phyloP scores from a whole-genome alignment of 306 rosid genomes.

The Cucurbita ficifolia region DNA sequence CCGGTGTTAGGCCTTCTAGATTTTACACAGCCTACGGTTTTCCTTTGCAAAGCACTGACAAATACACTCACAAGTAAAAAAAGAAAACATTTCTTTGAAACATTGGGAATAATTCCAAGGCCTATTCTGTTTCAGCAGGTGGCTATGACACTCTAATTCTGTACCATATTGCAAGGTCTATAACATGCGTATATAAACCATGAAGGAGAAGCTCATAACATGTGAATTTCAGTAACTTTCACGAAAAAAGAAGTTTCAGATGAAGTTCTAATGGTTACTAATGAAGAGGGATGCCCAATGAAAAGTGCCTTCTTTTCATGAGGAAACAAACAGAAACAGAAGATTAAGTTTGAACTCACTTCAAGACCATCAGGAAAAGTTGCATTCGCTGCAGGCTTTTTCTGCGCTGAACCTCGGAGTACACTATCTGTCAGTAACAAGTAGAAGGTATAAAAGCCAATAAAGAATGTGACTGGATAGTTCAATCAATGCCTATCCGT shows the following conservation, averaged over 20 bases:
- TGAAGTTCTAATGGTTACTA: background rate
- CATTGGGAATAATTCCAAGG: background rate
- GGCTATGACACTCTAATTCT: background rate
- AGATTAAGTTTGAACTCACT: conserved; percentile 26
- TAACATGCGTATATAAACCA: background rate
- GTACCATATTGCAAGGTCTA: background rate
- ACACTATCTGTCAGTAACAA: conserved; percentile 22
- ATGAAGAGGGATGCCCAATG: background rate
- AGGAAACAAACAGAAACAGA: background rate
- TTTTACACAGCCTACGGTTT: background rate
- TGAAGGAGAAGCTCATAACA: background rate
- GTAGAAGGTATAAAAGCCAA: background rate
- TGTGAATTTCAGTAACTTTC: background rate
- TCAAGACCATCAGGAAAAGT: conserved; percentile 87
- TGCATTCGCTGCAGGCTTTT: conserved; percentile 28
- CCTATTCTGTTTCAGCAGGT: background rate
- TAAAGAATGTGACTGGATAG: background rate
- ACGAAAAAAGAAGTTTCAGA: background rate
- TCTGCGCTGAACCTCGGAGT: conserved; percentile 29
- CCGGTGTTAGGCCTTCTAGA: too few relatives aligned
- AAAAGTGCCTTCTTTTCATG: background rate
- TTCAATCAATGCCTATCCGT: background rate
- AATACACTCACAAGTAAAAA: background rate
- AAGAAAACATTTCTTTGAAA: background rate
- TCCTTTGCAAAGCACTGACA: background rate